phyloP scores from a whole-genome alignment of 2,329 filamentous ascomycete genomes.

The Pyrenophora teres region DNA sequence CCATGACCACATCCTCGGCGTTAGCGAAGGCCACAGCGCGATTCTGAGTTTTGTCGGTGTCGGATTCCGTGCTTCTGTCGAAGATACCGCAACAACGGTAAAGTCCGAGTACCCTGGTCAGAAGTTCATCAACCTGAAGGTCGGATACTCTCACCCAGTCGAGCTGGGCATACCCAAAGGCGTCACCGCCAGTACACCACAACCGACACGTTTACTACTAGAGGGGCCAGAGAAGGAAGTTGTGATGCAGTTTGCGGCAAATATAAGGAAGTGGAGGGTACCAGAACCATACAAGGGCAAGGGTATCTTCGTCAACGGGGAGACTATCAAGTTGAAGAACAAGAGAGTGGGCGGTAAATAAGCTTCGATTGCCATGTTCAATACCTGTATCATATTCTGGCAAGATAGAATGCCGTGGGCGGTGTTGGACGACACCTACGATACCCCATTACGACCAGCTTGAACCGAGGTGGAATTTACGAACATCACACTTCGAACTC shows the following conservation, averaged over 20 bases:
- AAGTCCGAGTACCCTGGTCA: constrained; percentile 74
- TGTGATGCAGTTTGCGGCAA: constrained; percentile 88
- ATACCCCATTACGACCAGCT: neutral
- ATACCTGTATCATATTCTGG: constrained; percentile 16
- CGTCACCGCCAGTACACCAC: constrained; percentile 83
- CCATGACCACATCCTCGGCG: constrained; percentile 87
- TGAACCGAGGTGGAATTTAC: neutral
- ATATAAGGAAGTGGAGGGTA: constrained; percentile 83
- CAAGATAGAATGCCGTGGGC: neutral
- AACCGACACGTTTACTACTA: constrained; percentile 87
- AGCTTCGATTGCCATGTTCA: constrained; percentile 19
- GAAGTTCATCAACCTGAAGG: constrained; percentile 88
- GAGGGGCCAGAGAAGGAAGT: constrained; percentile 86
- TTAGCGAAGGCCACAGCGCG: constrained; percentile 94
- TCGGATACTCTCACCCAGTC: constrained; percentile 94
- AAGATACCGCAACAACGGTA: constrained; percentile 72
- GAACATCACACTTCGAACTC: no score
- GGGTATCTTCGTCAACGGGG: constrained; percentile 96
- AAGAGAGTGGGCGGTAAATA: constrained; percentile 65
- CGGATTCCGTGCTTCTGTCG: constrained; percentile 88
- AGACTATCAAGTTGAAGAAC: constrained; percentile 97
- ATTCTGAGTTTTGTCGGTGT: constrained; percentile 93
- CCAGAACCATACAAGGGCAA: constrained; percentile 99
- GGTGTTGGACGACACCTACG: neutral
- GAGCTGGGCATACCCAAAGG: constrained; percentile 83